Conservation (phyloP, 805 yeast species). For the Starmerella lactis-condensi region DNA sequence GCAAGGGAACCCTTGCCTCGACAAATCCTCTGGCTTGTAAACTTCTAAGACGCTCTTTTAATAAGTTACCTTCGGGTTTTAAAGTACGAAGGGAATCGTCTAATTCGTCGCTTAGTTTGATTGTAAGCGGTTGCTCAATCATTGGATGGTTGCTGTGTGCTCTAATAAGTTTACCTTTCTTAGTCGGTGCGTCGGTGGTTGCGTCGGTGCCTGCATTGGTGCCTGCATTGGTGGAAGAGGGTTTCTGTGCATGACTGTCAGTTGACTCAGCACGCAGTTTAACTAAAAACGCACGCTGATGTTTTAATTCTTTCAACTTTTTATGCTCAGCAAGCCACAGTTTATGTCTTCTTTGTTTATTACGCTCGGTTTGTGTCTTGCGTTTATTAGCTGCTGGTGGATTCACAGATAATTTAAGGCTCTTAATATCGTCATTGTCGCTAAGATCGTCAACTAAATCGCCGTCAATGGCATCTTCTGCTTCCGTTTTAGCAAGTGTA, state of each 20-base stretch:
- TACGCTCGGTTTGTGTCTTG: slow-evolving; percentile 64
- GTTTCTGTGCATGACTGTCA: slow-evolving; percentile 9
- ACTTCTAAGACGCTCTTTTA: slow-evolving; percentile 63
- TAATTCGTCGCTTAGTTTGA: slow-evolving; percentile 76
- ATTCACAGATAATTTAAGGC: slow-evolving; percentile 41
- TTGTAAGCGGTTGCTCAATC: slow-evolving; percentile 36
- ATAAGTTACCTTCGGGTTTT: slow-evolving; percentile 76
- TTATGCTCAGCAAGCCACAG: slow-evolving; percentile 39
- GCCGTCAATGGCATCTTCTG: slow-evolving; percentile 24
- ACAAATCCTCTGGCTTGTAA: slow-evolving; percentile 72
- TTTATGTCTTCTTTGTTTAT: slow-evolving; percentile 47
- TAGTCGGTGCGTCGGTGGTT: slow-evolving; percentile 16
- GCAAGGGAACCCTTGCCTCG: slow-evolving; percentile 60
- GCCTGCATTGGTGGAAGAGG: not conserved
- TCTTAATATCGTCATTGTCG: slow-evolving; percentile 18
- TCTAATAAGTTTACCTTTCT: slow-evolving; percentile 22
- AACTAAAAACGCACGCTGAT: slow-evolving; percentile 5
- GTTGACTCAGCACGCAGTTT: slow-evolving; percentile 6
- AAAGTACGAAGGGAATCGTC: slow-evolving; percentile 66
- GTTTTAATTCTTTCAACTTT: slow-evolving; percentile 12
- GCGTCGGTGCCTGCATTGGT: not conserved
- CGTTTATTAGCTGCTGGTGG: slow-evolving; percentile 47
- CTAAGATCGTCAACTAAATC: slow-evolving; percentile 11
- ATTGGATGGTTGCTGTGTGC: slow-evolving; percentile 31
- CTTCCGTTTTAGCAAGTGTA: slow-evolving; percentile 40